Percentiles rank a stretch among this genome's conserved stretches.
These are phyloP conservation scores for Physcia stellaris DNA, from an alignment of 495 filamentous ascomycete species.

Conservation along the genomic window DNA sequence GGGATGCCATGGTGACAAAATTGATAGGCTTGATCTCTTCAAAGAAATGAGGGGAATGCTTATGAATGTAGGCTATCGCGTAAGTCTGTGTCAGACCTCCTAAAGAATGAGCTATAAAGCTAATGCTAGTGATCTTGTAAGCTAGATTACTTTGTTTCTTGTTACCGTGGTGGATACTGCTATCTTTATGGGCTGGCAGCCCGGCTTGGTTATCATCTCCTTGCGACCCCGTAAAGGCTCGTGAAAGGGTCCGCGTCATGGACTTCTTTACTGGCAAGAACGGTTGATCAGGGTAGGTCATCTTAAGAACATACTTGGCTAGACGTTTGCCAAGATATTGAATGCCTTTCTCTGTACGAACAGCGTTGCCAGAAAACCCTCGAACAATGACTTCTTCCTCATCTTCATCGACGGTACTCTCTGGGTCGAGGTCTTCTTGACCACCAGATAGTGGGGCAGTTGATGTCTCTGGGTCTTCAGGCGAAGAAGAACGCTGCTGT, in stretches of 20 bases:
- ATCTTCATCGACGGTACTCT: slow-evolving; percentile 38
- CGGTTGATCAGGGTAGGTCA: slow-evolving; percentile 87
- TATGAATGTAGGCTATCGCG: slow-evolving; percentile 93
- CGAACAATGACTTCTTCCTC: slow-evolving; percentile 90
- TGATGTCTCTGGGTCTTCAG: slow-evolving; percentile 13
- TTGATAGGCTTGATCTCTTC: slow-evolving; percentile 77
- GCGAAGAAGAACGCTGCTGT: slow-evolving; percentile 9
- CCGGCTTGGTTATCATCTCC: slow-evolving; percentile 15
- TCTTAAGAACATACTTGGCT: slow-evolving; percentile 74
- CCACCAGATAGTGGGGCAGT: slow-evolving; percentile 14
- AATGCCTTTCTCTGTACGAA: slow-evolving; percentile 83
- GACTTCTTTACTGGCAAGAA: slow-evolving; percentile 57
- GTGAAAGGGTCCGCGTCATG: slow-evolving; percentile 24
- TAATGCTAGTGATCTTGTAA: slow-evolving; percentile 88
- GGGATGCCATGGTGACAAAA: slow-evolving; percentile 83
- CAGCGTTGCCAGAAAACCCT: slow-evolving; percentile 80
- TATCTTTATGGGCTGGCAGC: slow-evolving; percentile 35
- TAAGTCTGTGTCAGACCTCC: slow-evolving; percentile 89
- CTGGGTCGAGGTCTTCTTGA: slow-evolving; percentile 21
- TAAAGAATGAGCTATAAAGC: slow-evolving; percentile 86
- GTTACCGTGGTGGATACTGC: slow-evolving; percentile 32
- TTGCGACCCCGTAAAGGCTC: slow-evolving; percentile 22
- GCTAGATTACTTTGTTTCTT: slow-evolving; percentile 35
- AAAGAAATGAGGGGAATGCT: slow-evolving; percentile 88
- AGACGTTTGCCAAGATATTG: slow-evolving; percentile 93